Evolutionary conservation across 306 rosid genomes (phyloP).

Genomic region (Abrus pulchellus): DNA sequence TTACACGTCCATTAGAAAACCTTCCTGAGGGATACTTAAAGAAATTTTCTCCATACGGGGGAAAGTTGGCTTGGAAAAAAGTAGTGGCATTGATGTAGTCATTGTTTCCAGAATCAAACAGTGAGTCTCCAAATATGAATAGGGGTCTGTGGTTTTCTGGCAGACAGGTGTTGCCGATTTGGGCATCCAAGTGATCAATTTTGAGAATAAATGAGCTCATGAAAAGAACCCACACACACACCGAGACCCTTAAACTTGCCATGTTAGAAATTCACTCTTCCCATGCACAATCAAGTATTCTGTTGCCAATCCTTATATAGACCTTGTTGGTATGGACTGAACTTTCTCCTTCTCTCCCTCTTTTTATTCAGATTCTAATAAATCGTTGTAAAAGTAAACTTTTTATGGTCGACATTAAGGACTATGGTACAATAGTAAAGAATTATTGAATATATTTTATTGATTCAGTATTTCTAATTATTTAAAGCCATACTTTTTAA

Average conservation of each 20-base stretch:
- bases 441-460: too few relatives aligned
- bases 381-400: too few relatives aligned
- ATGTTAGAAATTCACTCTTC: background rate
- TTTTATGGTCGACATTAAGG: too few relatives aligned
- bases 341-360: too few relatives aligned
- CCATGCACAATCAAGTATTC: too few relatives aligned
- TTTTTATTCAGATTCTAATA: too few relatives aligned
- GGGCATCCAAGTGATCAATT: background rate
- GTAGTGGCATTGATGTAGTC: conserved; percentile 56
- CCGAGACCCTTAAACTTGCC: background rate
- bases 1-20: conserved; percentile 55
- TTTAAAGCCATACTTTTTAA: too few relatives aligned
- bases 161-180: background rate
- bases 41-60: conserved; percentile 60
- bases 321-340: too few relatives aligned
- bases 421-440: too few relatives aligned
- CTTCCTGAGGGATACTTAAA: conserved; percentile 60
- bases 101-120: conserved; percentile 69
- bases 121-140: conserved; percentile 71
- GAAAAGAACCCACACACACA: background rate
- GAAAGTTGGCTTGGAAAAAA: conserved; percentile 26
- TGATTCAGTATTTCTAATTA: too few relatives aligned
- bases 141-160: conserved; percentile 24
- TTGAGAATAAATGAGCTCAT: background rate
- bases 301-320: too few relatives aligned